These are phyloP conservation scores for Mycena metata DNA, from an alignment of 768 basidiomycete species.

Conservation along the genomic window DNA sequence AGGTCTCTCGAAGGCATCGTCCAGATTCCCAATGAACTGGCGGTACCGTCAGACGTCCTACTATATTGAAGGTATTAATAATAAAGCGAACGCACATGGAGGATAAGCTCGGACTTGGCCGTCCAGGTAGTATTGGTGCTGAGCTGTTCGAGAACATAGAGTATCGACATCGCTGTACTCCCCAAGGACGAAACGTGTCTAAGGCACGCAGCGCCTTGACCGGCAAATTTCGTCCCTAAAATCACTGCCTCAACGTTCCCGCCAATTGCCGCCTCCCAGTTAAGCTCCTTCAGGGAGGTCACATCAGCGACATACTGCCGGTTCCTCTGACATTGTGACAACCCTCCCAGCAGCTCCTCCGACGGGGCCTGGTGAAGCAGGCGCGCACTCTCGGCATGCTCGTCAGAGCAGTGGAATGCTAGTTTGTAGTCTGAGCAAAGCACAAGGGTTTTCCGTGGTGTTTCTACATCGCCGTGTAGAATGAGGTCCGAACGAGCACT, in stretches of 20 bases:
- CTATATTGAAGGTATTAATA: not conserved
- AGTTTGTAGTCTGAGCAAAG: no score
- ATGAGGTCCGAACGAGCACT: no score
- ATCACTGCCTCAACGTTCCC: slow-evolving; percentile 12
- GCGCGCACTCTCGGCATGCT: no score
- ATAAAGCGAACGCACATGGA: slow-evolving; percentile 4
- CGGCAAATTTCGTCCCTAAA: slow-evolving; percentile 2
- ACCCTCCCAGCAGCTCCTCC: no score
- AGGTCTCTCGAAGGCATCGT: not conserved
- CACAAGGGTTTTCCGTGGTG: no score
- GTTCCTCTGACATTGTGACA: no score
- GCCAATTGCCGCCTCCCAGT: no score
- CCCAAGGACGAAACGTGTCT: slow-evolving; percentile 22
- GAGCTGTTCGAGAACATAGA: slow-evolving; percentile 28
- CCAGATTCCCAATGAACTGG: slow-evolving; percentile 5
- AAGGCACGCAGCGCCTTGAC: slow-evolving; percentile 4
- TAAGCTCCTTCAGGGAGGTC: no score
- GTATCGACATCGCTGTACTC: slow-evolving; percentile 14
- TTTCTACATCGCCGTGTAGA: no score
- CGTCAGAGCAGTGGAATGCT: no score
- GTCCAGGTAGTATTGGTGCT: slow-evolving; percentile 16
- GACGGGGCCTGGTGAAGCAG: no score
- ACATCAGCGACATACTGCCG: no score
- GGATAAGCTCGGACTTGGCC: slow-evolving; percentile 16
- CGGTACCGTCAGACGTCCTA: not conserved